Percentiles rank a stretch among this genome's conserved stretches.
Conservation (phyloP, 257 asterid species). For the Fraxinus excelsior region DNA sequence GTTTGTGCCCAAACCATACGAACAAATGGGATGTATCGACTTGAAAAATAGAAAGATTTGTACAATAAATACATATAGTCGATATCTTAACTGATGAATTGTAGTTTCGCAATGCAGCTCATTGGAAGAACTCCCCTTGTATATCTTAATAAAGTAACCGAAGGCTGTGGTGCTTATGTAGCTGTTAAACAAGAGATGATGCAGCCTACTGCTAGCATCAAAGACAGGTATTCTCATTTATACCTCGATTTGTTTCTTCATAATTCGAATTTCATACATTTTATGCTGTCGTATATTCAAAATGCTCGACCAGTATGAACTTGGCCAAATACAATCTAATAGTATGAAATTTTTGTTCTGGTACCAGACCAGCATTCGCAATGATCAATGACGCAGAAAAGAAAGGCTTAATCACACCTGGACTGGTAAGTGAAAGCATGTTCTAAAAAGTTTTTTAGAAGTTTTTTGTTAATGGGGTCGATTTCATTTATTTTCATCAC, state of each 20-base stretch:
- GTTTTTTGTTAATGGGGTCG: neutral
- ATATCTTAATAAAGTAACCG: constrained; percentile 77
- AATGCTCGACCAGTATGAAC: neutral
- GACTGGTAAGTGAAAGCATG: constrained; percentile 45
- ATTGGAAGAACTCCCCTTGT: constrained; percentile 93
- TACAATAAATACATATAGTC: neutral
- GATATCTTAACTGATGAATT: neutral
- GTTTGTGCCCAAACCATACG: neutral
- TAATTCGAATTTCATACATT: neutral
- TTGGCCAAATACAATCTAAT: neutral
- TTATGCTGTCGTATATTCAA: neutral
- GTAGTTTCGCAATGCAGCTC: constrained; percentile 49
- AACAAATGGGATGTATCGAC: neutral
- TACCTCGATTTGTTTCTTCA: neutral
- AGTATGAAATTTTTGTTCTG: constrained; percentile 1
- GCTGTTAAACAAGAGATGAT: constrained; percentile 97
- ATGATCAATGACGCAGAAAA: constrained; percentile 89
- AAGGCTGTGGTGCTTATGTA: constrained; percentile 89
- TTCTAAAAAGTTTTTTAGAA: neutral
- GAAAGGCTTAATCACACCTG: constrained; percentile 85
- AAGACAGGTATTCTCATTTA: constrained; percentile 67
- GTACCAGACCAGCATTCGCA: constrained; percentile 77
- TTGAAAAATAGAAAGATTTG: neutral
- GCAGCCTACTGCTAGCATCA: constrained; percentile 98
- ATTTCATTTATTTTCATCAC: too few species aligned